Percentiles rank a stretch among this genome's conserved stretches.
phyloP scores from a whole-genome alignment of 2,329 filamentous ascomycete genomes.

The Aspergillus sp. region DNA sequence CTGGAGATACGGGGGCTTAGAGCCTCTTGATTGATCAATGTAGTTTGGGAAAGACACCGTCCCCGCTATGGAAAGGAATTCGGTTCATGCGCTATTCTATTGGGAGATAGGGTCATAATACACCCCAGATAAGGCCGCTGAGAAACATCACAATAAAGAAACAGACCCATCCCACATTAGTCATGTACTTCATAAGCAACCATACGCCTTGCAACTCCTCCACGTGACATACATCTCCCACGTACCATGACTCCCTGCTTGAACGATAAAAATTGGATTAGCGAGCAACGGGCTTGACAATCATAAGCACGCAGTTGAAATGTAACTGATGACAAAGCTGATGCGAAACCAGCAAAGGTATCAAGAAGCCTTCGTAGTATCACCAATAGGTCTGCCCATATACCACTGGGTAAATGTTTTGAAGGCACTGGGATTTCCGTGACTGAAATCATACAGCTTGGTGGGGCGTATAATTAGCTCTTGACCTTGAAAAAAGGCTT shows the following conservation, averaged over 20 bases:
- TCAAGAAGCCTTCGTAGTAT: background rate
- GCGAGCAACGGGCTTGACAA: background rate
- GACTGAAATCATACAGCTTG: conserved; percentile 19
- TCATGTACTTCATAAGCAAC: too few relatives aligned
- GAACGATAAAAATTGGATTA: background rate
- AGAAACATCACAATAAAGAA: too few relatives aligned
- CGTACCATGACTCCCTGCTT: background rate
- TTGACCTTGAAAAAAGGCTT: conserved; percentile 17
- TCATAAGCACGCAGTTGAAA: background rate
- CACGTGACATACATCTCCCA: too few relatives aligned
- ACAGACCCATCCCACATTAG: too few relatives aligned
- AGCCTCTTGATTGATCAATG: too few relatives aligned
- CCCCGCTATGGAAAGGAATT: too few relatives aligned
- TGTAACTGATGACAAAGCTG: background rate
- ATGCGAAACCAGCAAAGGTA: background rate
- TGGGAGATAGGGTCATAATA: too few relatives aligned
- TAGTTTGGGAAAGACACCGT: too few relatives aligned
- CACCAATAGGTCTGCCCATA: background rate
- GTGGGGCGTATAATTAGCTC: conserved; percentile 15
- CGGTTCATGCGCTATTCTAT: too few relatives aligned
- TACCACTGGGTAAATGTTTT: conserved; percentile 11
- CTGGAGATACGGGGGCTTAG: too few relatives aligned
- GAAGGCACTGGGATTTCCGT: conserved; percentile 5
- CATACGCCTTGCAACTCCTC: too few relatives aligned
- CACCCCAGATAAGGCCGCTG: too few relatives aligned